Percentiles rank a stretch among this genome's conserved stretches.
Conservation (phyloP, 2,329 filamentous ascomycete genomes). For the Aureobasidium pullulans region DNA sequence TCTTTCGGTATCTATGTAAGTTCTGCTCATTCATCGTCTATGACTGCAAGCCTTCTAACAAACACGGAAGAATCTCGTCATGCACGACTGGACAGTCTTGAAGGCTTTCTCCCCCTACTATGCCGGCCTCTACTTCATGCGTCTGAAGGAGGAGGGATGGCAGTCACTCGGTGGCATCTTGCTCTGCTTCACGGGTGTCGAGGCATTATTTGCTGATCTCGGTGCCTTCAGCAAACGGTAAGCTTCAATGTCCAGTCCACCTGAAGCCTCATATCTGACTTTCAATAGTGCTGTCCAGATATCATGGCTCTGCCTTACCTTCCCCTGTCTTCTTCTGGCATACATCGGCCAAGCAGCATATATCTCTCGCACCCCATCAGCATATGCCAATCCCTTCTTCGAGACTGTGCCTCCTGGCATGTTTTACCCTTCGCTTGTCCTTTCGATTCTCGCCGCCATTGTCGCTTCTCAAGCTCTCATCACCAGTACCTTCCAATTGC, state of each 20-base stretch:
- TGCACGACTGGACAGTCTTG: conserved; percentile 42
- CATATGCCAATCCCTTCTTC: conserved; percentile 68
- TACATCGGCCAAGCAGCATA: conserved; percentile 71
- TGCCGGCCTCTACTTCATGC: conserved; percentile 53
- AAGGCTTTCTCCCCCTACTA: conserved; percentile 50
- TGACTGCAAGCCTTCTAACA: neutral
- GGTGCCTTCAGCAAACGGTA: conserved; percentile 58
- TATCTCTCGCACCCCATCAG: conserved; percentile 52
- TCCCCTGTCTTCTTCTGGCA: conserved; percentile 58
- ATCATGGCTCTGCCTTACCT: conserved; percentile 54
- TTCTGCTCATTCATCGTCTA: neutral
- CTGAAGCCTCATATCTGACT: neutral
- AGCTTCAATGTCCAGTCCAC: neutral
- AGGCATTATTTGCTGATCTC: conserved; percentile 70
- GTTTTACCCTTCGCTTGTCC: conserved; percentile 59
- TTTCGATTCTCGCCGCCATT: conserved; percentile 57
- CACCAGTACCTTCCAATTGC: conserved; percentile 62
- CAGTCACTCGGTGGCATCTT: conserved; percentile 58
- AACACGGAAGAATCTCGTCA: conserved; percentile 32
- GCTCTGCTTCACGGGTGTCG: conserved; percentile 69
- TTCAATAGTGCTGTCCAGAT: conserved; percentile 57
- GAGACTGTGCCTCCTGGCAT: conserved; percentile 60
- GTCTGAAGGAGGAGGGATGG: conserved; percentile 56
- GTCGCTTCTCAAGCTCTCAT: conserved; percentile 76
- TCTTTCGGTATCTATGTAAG: conserved; percentile 53